Evolutionary conservation across 345 rosid genomes (phyloP).

Genomic region (Mercurialis annua): DNA sequence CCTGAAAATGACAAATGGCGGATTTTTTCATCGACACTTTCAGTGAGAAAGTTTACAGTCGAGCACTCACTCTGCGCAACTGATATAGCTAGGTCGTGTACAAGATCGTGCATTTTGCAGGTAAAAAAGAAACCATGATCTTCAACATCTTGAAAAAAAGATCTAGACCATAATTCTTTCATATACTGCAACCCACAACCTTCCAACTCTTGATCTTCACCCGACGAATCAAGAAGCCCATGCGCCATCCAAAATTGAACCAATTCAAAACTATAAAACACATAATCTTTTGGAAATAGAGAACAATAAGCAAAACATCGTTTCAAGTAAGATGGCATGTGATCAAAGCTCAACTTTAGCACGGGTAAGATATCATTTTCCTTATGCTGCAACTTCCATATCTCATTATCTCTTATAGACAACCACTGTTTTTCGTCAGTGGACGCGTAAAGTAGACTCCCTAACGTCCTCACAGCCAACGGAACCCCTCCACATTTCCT

Average conservation of each 20-base stretch:
- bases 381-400: background rate
- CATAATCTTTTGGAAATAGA: slow-evolving; percentile 35
- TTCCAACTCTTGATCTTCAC: background rate
- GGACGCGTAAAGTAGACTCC: background rate
- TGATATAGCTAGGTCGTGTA: slow-evolving; percentile 26
- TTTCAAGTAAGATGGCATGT: slow-evolving; percentile 39
- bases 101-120: slow-evolving; percentile 33
- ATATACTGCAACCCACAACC: background rate
- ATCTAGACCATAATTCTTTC: slow-evolving; percentile 18
- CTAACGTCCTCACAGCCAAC: slow-evolving; percentile 21
- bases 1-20: slow-evolving; percentile 16
- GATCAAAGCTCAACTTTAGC: slow-evolving; percentile 34
- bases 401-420: slow-evolving; percentile 3
- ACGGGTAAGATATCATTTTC: slow-evolving; percentile 21
- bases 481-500: slow-evolving; percentile 26
- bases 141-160: slow-evolving; percentile 27
- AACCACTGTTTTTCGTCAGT: slow-evolving; percentile 14
- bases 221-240: slow-evolving; percentile 19
- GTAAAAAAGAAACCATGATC: background rate
- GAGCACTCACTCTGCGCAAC: slow-evolving; percentile 20
- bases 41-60: background rate
- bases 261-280: slow-evolving; percentile 17
- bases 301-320: slow-evolving; percentile 44
- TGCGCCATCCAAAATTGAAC: slow-evolving; percentile 32
- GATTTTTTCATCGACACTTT: background rate